Percentiles rank a stretch among this genome's conserved stretches.
Evolutionary conservation across 768 basidiomycete species (phyloP).

Genomic region (Calocybe cyanea): DNA sequence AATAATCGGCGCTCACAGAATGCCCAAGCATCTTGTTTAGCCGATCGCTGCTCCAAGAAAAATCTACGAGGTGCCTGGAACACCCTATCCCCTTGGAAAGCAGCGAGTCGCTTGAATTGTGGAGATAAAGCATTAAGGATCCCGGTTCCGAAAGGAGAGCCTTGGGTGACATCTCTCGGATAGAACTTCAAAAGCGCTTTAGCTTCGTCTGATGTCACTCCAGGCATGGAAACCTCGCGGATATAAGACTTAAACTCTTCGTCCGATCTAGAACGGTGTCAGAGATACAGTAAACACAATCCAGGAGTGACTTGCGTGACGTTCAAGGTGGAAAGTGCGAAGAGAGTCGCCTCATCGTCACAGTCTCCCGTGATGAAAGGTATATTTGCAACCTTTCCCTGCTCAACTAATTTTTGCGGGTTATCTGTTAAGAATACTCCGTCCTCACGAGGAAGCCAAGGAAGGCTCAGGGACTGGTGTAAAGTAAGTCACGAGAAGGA

Average conservation of each 20-base stretch:
- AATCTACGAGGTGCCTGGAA: constrained; percentile 50
- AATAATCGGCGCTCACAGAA: constrained; percentile 29
- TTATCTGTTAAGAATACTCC: constrained; percentile 44
- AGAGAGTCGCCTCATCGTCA: constrained; percentile 58
- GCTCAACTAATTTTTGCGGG: constrained; percentile 37
- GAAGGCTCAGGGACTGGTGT: constrained; percentile 36
- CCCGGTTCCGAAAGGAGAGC: constrained; percentile 53
- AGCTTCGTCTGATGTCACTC: constrained; percentile 24
- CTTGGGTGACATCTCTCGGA: constrained; percentile 35
- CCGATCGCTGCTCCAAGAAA: constrained; percentile 34
- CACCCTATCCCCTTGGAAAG: constrained; percentile 45
- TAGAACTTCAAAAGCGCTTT: constrained; percentile 30
- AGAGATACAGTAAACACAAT: neutral
- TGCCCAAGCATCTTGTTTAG: constrained; percentile 41
- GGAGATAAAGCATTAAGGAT: constrained; percentile 38
- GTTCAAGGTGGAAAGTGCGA: constrained; percentile 42
- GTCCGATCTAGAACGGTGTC: constrained; percentile 15
- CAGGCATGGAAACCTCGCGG: constrained; percentile 27
- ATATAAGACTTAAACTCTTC: constrained; percentile 25
- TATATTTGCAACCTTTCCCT: constrained; percentile 43
- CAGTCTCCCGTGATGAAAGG: constrained; percentile 47
- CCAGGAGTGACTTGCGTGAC: constrained; percentile 35
- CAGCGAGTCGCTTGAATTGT: constrained; percentile 48
- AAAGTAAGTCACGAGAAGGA: constrained; percentile 22
- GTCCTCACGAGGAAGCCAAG: constrained; percentile 49